Percentiles rank a stretch among this genome's conserved stretches.
These are phyloP conservation scores for Ustilago hordei DNA, from an alignment of 1,284 basidiomycete genomes.

Conservation along the genomic window DNA sequence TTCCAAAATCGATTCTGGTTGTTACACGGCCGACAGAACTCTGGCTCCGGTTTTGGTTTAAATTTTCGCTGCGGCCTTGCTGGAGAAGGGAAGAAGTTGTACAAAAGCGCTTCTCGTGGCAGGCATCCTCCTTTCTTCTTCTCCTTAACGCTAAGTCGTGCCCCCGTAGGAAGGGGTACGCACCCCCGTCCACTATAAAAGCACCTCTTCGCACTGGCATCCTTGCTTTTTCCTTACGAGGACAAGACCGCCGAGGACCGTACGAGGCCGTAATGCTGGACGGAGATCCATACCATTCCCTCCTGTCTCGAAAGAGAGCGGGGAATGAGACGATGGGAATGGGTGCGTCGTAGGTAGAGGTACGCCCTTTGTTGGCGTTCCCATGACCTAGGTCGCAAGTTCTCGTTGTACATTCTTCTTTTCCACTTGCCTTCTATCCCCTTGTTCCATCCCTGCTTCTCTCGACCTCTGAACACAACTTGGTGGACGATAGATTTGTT, in stretches of 20 bases:
- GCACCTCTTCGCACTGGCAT: slow-evolving; percentile 56
- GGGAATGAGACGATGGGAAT: slow-evolving; percentile 52
- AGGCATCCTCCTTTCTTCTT: slow-evolving; percentile 24
- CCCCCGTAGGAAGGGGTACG: slow-evolving; percentile 44
- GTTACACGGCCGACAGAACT: too few relatives aligned
- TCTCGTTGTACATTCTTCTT: slow-evolving; percentile 53
- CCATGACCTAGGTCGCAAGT: slow-evolving; percentile 53
- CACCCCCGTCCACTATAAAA: slow-evolving; percentile 57
- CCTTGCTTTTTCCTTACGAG: slow-evolving; percentile 4
- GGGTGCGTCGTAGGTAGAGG: slow-evolving; percentile 49
- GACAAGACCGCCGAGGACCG: slow-evolving; percentile 49
- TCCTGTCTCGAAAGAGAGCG: background rate
- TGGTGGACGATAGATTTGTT: too few relatives aligned
- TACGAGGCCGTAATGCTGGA: slow-evolving; percentile 60
- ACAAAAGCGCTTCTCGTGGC: slow-evolving; percentile 11
- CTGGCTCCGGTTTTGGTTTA: too few relatives aligned
- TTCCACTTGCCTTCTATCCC: background rate
- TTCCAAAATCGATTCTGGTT: too few relatives aligned
- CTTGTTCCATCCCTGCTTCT: background rate
- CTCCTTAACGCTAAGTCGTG: slow-evolving; percentile 54
- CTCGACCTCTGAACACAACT: background rate
- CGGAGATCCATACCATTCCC: slow-evolving; percentile 47
- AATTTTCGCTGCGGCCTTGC: too few relatives aligned
- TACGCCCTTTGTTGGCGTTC: slow-evolving; percentile 49
- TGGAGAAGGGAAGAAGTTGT: background rate